Evolutionary conservation across 1,284 basidiomycete species (phyloP), one percentile per base, ranked within the genome.

Genomic region (Phellopilus nigrolimitatus): DNA sequence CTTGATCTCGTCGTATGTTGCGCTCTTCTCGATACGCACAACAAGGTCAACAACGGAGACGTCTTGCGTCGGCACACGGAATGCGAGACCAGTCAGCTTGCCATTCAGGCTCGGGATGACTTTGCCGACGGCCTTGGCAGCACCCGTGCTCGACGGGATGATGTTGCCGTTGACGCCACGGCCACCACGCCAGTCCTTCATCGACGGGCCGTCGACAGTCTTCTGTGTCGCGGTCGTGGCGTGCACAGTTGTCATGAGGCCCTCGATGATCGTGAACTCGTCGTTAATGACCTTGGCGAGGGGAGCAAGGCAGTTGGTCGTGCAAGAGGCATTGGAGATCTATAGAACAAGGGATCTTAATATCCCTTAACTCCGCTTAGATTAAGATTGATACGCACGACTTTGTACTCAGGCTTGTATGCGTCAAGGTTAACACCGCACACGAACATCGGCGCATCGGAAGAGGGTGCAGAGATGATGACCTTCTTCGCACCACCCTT

Each of bases 401-500:
- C 90, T 59, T 81, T 80, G 80, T 93, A 85, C 70, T 90, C 88
- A 65, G 94, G 74, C 72, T 98, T 86, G 75, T 99, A 99, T 33
- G 76, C 62, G 61, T 97, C 93, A 58, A 97, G 84, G 80, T 99
- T 99, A 72, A 99, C 95, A 80, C 95, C 95, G 63, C 78, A 81
- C 57, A 94, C 91, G 71, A 85, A 92, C 95, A 99, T 99, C 64
- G 95, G 95, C 22, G 95, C 97, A 71, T 99, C 97, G 51, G 94
- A 84, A 24, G 97, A 99, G 63, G 95, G 95, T 52, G 95, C 97
- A 61, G 95, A 97, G 82, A 99, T 99, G 77, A 99, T 80, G 68
- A 99, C 95, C 81, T 98, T 99, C 87, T 99, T 98, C 70, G 97
- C 95, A 71, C 97, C 97, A 67, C 97, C 95, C 76, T 97, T 95